phyloP scores from a whole-genome alignment of 306 rosid species.

The Sicyos edulis region DNA sequence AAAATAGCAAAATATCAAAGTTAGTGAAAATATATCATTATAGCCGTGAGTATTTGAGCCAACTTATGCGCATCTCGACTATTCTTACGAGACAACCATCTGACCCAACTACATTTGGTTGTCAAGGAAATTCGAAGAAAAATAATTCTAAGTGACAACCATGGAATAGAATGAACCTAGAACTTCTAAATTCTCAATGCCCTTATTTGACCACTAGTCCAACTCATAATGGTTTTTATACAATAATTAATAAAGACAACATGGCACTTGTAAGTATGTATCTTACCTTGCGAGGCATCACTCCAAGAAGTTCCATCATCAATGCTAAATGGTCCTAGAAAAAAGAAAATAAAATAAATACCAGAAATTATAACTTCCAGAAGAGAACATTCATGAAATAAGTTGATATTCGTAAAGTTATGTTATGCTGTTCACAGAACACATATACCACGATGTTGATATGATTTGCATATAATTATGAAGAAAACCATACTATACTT shows the following conservation, averaged over 20 bases:
- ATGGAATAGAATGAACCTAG: too few relatives aligned
- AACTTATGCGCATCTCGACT: too few relatives aligned
- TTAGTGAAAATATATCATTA: background rate
- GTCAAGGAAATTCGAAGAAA: too few relatives aligned
- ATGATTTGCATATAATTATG: background rate
- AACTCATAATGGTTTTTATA: too few relatives aligned
- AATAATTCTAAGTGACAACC: too few relatives aligned
- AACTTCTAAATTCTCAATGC: too few relatives aligned
- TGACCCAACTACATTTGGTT: too few relatives aligned
- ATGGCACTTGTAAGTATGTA: background rate
- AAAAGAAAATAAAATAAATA: conserved; percentile 10
- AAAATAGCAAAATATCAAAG: background rate
- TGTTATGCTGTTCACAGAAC: background rate
- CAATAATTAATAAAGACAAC: background rate
- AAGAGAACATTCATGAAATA: conserved; percentile 4
- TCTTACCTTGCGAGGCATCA: conserved; percentile 76
- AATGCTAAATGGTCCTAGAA: conserved; percentile 70
- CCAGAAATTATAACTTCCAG: conserved; percentile 6
- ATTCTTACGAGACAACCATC: too few relatives aligned
- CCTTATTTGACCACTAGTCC: too few relatives aligned
- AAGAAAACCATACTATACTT: background rate
- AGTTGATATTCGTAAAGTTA: background rate
- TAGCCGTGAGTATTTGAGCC: too few relatives aligned
- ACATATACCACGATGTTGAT: background rate
- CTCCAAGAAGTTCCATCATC: conserved; percentile 90